Evolutionary conservation across 2,329 filamentous ascomycete species (phyloP).

Genomic region (Thelonectria olida): DNA sequence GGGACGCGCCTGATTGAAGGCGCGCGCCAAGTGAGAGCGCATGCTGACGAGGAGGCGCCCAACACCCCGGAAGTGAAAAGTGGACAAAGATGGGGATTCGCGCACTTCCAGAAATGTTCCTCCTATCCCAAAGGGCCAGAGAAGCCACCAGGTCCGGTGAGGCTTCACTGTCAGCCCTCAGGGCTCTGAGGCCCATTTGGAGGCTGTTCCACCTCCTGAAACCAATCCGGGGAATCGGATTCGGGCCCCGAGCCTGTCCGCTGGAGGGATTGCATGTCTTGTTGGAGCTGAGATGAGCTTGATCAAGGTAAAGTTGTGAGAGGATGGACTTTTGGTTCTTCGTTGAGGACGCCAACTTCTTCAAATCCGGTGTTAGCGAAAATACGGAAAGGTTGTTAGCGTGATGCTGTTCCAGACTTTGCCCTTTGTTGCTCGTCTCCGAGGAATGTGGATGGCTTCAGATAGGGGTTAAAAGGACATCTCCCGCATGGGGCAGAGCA

Average conservation of each 20-base stretch:
- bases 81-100: background rate
- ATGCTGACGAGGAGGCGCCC: background rate
- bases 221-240: constrained; percentile 16
- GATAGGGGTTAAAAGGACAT: background rate
- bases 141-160: constrained; percentile 19
- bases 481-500: background rate
- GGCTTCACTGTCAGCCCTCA: background rate
- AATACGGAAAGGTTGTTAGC: background rate
- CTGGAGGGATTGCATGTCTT: background rate
- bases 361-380: background rate
- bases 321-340: background rate
- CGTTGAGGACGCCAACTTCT: background rate
- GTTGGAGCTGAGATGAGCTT: too few relatives aligned
- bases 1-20: background rate
- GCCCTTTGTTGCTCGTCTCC: background rate
- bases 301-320: background rate
- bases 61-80: background rate
- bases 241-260: background rate
- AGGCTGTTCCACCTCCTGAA: constrained; percentile 18
- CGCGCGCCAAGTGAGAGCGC: background rate
- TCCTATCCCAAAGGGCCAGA: constrained; percentile 11
- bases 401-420: background rate
- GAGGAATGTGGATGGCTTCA: background rate
- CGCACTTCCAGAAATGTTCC: constrained; percentile 24
- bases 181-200: background rate